Evolutionary conservation across 1,139 yeast species (phyloP), one percentile per base, ranked within the genome.

Genomic region (Candida freyschussii): DNA sequence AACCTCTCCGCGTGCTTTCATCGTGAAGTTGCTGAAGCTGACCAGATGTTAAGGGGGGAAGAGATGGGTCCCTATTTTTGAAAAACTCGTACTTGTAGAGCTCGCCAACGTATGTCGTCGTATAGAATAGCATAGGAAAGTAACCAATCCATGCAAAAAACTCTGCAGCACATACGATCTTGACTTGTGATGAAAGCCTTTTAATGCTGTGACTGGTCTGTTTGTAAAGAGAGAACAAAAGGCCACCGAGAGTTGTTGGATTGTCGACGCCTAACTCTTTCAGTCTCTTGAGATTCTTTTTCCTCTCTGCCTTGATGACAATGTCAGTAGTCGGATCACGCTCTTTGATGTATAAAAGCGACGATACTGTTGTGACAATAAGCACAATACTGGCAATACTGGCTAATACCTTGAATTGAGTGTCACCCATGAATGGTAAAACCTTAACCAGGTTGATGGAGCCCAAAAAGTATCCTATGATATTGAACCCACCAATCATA

Each of bases 401-500:
- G 24, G 76, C 65, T 25, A 73, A 55, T 2, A 68, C 63, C 44
- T 73, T 69, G 45, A 75, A 65, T 43, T 75, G 81, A 2, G 71
- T 60, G 36, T 62, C 52, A 1, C 76, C 75, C 3, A 73, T 41
- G 34, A 54, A 48, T 3, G 59, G 53, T 13, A 65, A 52, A 2
- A 58, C 29, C 6, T 52, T 34, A 1, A 50, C 39, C n/a, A 72
- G 57, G 26, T 74, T 56, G 18, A 67, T 51, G 2, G 79, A 69
- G 4, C 70, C 66, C 13, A 72, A 45, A 44, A 66, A 62, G 46
- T 72, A 75, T 2, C 80, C 79, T 17, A 67, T 42, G 13, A 75
- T 63, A 39, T 75, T 77, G 37, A 78, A 78, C 2, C 60, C 57
- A 0, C 79, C 76, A 37, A 78, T 74, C 69, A 78, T 72, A 29